Base-by-base conservation (phyloP, 192 early-diverging fungal species). In the Podila verticillata region DNA sequence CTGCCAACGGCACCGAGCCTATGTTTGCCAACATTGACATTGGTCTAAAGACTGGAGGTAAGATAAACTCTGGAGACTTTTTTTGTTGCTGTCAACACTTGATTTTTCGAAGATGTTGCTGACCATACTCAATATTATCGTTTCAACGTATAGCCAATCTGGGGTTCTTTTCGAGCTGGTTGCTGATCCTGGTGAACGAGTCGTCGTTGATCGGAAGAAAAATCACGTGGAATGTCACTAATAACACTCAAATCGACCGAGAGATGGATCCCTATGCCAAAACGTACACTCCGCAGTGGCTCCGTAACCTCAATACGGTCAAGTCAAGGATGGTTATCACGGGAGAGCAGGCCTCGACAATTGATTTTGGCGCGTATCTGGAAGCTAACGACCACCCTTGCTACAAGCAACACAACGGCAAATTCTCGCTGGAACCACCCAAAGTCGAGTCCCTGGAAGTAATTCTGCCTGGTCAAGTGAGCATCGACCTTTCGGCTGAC, bases 1-100 rank as follows among this genome's bases (percentile, higher is more conserved):
- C 75, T 34, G 75, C 75, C 30, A 67, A 79, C 36, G 75, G 75
- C 32, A 72, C 64, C 7, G 75, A 79, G 39, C 75, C 75, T 0
- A 79, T 79, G 75, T 79, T 79, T 79, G 75, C 63, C 22, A 79
- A 79, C 30, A 71, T 79, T 66, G 69, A 79, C 9, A 67, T 79
- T 32, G 57, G 39, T 30, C 49, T 79, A 7, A 29, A 57, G 1
- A 72, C 75, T 57, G 75, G 75, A 58, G 29, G 75, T 79, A 79
- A 22, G 65, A 12, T 54, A 54, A 2, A 47, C 24, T 49, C 20
- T 36, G 7, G 13, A 47, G 48, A 0, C 31, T 20, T 20, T 26
- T 24, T 61, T 7, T 24, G n/a, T 47, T 57, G 51, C 1, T 44
- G 4, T 44, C 13, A 9, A 12, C 22, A 7, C 26, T 65, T 0